Base-by-base conservation (phyloP, 441 rosid genomes). In the Populus tomentosa region DNA sequence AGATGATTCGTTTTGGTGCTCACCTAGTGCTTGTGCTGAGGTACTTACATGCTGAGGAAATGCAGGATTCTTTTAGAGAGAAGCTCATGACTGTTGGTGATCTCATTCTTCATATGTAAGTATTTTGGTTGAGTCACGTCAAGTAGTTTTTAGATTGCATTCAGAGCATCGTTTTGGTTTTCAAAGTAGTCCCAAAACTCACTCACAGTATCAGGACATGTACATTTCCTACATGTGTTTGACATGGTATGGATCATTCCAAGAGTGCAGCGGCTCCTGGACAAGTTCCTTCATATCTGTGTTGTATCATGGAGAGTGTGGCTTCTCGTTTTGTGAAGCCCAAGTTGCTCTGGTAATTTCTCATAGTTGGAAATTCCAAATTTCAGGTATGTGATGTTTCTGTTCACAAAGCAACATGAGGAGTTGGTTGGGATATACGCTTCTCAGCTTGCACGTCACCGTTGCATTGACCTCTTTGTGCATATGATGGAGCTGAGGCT, bases 401-500 rank as follows among this genome's bases (percentile, higher is more conserved):
- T 97, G 50, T 97, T 94, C 83, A 92, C 99, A 75, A 94, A 93
- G 85, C 98, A 97, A 83, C 98, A 89, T 75, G 98, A 97, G 85
- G 98, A 90, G 79, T 86, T 94, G 77, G 97, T 97, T 79, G 98
- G 99, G 72, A 89, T 97, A 72, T 97, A 94, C 87, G 98, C 98
- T 76, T 94, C 99, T 81, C 98, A 97, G 87, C 98, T 97, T 84
- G 97, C 93, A 75, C 80, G 79, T 77, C 97, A 94, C 82, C 97
- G 95, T 77, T 97, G 98, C 85, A 80, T 94, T 78, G 99, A 97
- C 81, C 97, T 94, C 80, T 97, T 94, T 81, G 98, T 94, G 82
- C 95, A 94, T 87, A 94, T 97, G 99, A 97, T 97, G 99, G 99
- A 93, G 84, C 86, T 89, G 79, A 88, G 99, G 90, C 79, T 93